Evolutionary conservation across 345 rosid species (phyloP).

Genomic region (Hirschfeldia incana): DNA sequence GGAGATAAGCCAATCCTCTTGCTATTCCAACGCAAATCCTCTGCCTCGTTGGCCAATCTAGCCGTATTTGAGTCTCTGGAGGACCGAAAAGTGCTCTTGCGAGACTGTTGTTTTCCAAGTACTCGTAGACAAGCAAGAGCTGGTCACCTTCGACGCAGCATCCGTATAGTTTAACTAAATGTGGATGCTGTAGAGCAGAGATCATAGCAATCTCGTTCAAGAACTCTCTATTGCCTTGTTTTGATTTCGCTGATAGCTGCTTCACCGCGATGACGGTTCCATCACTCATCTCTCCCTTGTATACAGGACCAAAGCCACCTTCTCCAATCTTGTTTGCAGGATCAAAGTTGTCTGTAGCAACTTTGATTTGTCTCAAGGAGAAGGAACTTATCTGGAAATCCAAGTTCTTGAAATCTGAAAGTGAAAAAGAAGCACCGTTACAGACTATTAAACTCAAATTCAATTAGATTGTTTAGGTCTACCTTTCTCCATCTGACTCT

Average conservation of each 20-base stretch:
- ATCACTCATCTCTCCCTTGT: conserved; percentile 54
- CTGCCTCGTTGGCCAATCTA: conserved; percentile 46
- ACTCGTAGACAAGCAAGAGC: conserved; percentile 36
- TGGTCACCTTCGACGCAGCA: conserved; percentile 59
- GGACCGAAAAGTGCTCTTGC: conserved; percentile 49
- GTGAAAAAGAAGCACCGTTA: background rate
- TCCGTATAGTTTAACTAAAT: conserved; percentile 57
- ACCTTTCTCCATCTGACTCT: conserved; percentile 45
- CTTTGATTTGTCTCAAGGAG: conserved; percentile 52
- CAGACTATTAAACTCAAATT: too few relatives aligned
- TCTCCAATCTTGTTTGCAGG: conserved; percentile 55
- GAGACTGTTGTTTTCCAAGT: conserved; percentile 50
- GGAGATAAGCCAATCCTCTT: conserved; percentile 48
- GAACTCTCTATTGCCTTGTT: conserved; percentile 64
- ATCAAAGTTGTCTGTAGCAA: conserved; percentile 57
- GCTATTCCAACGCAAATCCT: conserved; percentile 53
- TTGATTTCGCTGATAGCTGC: conserved; percentile 52
- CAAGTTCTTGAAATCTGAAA: conserved; percentile 43
- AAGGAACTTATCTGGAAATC: conserved; percentile 50
- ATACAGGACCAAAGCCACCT: conserved; percentile 71
- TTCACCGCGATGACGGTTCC: conserved; percentile 61
- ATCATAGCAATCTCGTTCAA: conserved; percentile 61
- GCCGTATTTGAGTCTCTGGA: conserved; percentile 25
- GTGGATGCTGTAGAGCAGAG: conserved; percentile 59
- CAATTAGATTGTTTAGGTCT: background rate